Percentiles rank a stretch among this genome's conserved stretches.
Evolutionary conservation across 768 basidiomycete species (phyloP).

Genomic region (Mycena olivaceomarginata): DNA sequence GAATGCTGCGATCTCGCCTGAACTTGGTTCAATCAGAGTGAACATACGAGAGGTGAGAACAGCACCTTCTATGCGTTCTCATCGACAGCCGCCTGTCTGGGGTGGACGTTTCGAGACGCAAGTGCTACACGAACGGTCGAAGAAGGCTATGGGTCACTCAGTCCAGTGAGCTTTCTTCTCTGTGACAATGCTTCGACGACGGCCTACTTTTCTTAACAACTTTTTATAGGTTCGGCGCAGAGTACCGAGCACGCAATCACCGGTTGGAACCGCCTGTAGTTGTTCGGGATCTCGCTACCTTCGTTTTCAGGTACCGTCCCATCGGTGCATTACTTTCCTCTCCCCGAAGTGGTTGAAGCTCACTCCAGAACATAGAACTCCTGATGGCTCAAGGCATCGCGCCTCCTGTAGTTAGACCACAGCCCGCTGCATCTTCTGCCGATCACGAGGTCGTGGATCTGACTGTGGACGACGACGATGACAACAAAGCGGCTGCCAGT

Average conservation of each 20-base stretch:
- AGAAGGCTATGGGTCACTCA: constrained; percentile 38
- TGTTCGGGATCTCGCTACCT: constrained; percentile 12
- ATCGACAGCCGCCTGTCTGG: background rate
- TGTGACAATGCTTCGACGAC: background rate
- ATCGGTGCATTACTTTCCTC: constrained; percentile 10
- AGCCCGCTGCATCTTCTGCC: background rate
- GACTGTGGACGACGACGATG: constrained; percentile 16
- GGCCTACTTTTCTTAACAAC: background rate
- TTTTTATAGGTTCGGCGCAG: constrained; percentile 24
- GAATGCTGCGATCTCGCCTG: constrained; percentile 22
- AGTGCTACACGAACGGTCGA: constrained; percentile 33
- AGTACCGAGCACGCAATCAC: background rate
- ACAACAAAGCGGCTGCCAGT: background rate
- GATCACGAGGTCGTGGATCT: constrained; percentile 10
- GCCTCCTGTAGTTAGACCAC: background rate
- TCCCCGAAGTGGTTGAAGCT: background rate
- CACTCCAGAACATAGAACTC: constrained; percentile 11
- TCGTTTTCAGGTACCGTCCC: constrained; percentile 35
- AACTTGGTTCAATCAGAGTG: constrained; percentile 31
- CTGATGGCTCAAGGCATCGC: constrained; percentile 31
- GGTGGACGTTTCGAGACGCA: background rate
- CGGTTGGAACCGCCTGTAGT: background rate
- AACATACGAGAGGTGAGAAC: background rate
- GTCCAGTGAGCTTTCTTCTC: constrained; percentile 13
- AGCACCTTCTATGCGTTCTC: background rate